Percentiles rank a stretch among this genome's conserved stretches.
These are phyloP conservation scores for Lepidium didymum DNA, from an alignment of 345 rosid genomes.

Conservation along the genomic window DNA sequence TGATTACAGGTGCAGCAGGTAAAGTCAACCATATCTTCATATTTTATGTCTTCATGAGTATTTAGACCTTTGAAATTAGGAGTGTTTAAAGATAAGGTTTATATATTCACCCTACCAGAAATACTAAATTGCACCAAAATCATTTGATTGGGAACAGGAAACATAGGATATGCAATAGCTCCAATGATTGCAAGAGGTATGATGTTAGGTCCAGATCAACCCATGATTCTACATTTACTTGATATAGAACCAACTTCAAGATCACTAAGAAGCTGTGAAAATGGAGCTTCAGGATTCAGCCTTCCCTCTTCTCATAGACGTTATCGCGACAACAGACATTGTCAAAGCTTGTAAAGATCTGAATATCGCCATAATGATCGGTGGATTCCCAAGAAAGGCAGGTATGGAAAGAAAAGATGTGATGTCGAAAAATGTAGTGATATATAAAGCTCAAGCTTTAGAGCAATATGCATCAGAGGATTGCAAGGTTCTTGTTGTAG, in stretches of 20 bases:
- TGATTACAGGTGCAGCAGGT: slow-evolving; percentile 86
- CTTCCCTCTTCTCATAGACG: slow-evolving; percentile 73
- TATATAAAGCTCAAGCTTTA: slow-evolving; percentile 81
- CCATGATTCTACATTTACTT: slow-evolving; percentile 74
- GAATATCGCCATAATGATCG: slow-evolving; percentile 62
- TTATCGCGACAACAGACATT: slow-evolving; percentile 64
- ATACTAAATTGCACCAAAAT: background rate
- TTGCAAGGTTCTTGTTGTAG: slow-evolving; percentile 77
- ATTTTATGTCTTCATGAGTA: background rate
- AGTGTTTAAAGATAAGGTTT: no score
- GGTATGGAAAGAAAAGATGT: slow-evolving; percentile 82
- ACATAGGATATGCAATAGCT: slow-evolving; percentile 76
- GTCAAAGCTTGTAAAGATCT: slow-evolving; percentile 65
- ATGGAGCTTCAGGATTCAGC: slow-evolving; percentile 85
- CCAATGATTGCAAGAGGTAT: slow-evolving; percentile 83
- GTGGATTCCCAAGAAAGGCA: slow-evolving; percentile 58
- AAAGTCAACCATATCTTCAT: background rate
- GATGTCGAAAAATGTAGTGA: slow-evolving; percentile 55
- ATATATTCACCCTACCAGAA: background rate
- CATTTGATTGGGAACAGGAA: slow-evolving; percentile 37
- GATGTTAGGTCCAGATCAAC: slow-evolving; percentile 82
- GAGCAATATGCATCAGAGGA: slow-evolving; percentile 64
- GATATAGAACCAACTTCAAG: slow-evolving; percentile 59
- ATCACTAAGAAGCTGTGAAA: slow-evolving; percentile 53
- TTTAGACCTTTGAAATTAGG: background rate